phyloP scores from a whole-genome alignment of 805 yeast genomes.

The Candida caryicola region DNA sequence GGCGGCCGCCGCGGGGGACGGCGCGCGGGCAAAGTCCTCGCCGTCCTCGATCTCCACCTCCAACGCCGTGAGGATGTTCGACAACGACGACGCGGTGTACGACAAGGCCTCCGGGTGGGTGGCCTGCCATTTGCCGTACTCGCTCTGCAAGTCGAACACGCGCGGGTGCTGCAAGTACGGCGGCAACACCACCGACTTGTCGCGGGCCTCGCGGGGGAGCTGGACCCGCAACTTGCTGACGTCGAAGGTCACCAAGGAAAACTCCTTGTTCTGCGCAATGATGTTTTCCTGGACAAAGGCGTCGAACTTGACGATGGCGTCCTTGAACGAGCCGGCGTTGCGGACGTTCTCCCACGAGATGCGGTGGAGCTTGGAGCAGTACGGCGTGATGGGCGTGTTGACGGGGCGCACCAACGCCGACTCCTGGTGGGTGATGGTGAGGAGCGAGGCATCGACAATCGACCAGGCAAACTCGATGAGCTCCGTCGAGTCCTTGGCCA shows the following conservation, averaged over 20 bases:
- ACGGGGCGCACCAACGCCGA: slow-evolving; percentile 56
- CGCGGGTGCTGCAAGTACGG: slow-evolving; percentile 71
- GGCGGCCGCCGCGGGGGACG: slow-evolving; percentile 7
- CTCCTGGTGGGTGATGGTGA: slow-evolving; percentile 42
- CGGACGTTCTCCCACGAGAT: slow-evolving; percentile 62
- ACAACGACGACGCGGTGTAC: slow-evolving; percentile 31
- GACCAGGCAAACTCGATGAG: slow-evolving; percentile 68
- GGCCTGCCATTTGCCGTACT: slow-evolving; percentile 68
- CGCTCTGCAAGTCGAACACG: slow-evolving; percentile 72
- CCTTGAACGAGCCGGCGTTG: slow-evolving; percentile 57
- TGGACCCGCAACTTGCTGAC: slow-evolving; percentile 75
- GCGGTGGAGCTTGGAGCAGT: slow-evolving; percentile 49
- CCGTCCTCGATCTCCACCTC: slow-evolving; percentile 33
- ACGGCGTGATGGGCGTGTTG: slow-evolving; percentile 63
- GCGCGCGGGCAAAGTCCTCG: slow-evolving; percentile 7
- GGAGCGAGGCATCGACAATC: slow-evolving; percentile 51
- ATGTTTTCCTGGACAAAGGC: slow-evolving; percentile 44
- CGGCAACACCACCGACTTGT: slow-evolving; percentile 69
- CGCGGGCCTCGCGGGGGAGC: slow-evolving; percentile 77
- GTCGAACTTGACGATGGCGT: slow-evolving; percentile 59
- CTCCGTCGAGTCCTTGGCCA: slow-evolving; percentile 66
- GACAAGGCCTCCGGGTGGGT: slow-evolving; percentile 51
- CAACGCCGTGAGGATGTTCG: slow-evolving; percentile 47
- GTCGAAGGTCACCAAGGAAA: slow-evolving; percentile 64
- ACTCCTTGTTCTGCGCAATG: slow-evolving; percentile 44